phyloP scores from a whole-genome alignment of 2,329 filamentous ascomycete species.

The Parastagonospora avenae region DNA sequence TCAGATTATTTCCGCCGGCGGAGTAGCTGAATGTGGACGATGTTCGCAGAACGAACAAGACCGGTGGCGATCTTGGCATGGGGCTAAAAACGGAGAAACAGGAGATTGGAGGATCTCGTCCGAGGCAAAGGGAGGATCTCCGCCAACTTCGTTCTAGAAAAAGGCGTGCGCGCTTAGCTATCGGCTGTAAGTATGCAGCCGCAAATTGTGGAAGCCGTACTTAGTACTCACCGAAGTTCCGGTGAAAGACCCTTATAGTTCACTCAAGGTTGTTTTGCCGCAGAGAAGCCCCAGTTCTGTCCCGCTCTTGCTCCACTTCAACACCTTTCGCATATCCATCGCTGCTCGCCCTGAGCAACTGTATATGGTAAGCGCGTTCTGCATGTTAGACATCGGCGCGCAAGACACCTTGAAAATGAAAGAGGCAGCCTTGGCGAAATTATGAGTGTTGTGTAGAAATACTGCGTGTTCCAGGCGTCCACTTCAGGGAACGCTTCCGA shows the following conservation, averaged over 20 bases:
- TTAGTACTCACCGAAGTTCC: too few relatives aligned
- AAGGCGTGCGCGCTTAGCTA: background rate
- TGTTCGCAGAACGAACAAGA: conserved; percentile 5
- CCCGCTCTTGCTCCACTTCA: too few relatives aligned
- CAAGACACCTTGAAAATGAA: background rate
- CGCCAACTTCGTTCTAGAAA: background rate
- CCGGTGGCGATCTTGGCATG: conserved; percentile 13
- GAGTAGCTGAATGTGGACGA: conserved; percentile 14
- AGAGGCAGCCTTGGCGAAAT: too few relatives aligned
- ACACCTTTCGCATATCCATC: too few relatives aligned
- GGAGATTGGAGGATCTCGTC: conserved; percentile 21
- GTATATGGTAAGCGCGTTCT: too few relatives aligned
- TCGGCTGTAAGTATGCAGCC: too few relatives aligned
- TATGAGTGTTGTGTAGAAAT: background rate
- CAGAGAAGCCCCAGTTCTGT: too few relatives aligned
- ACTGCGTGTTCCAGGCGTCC: background rate
- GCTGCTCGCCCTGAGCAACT: too few relatives aligned
- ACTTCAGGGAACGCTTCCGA: background rate
- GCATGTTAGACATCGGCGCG: too few relatives aligned
- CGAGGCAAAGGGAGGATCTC: background rate
- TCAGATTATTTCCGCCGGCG: conserved; percentile 20
- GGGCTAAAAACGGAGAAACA: conserved; percentile 28
- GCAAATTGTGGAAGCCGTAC: background rate
- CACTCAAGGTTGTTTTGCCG: too few relatives aligned
- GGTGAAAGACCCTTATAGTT: too few relatives aligned